Base-by-base conservation (phyloP, 352 stramenopile genomes). In the Globisporangium mamillatum region DNA sequence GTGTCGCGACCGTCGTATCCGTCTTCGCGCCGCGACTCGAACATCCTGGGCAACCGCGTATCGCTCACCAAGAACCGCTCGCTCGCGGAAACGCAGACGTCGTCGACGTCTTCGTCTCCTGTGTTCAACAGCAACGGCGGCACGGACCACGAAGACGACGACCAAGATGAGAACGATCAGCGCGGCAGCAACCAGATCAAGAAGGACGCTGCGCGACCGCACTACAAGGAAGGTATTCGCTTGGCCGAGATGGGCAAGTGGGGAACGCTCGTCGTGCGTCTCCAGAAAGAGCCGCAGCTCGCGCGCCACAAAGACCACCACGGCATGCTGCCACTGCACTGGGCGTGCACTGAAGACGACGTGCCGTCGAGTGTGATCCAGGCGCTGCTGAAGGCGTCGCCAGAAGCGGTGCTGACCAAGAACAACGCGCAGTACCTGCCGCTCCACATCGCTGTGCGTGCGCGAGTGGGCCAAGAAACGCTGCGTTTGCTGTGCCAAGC, bases 391-490 rank as follows among this genome's bases (percentile, higher is more conserved):
- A 68, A 82, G 18, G 87, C 84, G 5, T 95, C 87, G n/a, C 87
- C 87, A 0, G 82, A 92, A 55, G 87, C 75, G 14, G 84, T 90
- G 48, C 75, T 95, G 60, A 91, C 82, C 55, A 86, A 82, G 63
- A 95, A 95, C 75, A 90, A 93, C 54, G 86, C 87, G 9, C 85
- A 93, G 73, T 91, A 91, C 61, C 63, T 95, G 68, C 87, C 87
- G 1, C 75, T 95, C n/a, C 87, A 95, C 67, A 91, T 95, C 68
- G 87, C 87, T 0, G 84, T 95, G 32, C 86, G 88, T 22, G 82
- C 87, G 7, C 77, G 77, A 6, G 76, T 81, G 2, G 69, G 78
- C 2, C 53, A 76, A 18, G 81, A 86, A 4, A 89, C 83, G 6
- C 72, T 95, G 8, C 70, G 73, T 20, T 25, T 93, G 29, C 66